Percentiles rank a stretch among this genome's conserved stretches.
phyloP scores from a whole-genome alignment of 345 rosid species.

The Excoecaria cochinchinensis region DNA sequence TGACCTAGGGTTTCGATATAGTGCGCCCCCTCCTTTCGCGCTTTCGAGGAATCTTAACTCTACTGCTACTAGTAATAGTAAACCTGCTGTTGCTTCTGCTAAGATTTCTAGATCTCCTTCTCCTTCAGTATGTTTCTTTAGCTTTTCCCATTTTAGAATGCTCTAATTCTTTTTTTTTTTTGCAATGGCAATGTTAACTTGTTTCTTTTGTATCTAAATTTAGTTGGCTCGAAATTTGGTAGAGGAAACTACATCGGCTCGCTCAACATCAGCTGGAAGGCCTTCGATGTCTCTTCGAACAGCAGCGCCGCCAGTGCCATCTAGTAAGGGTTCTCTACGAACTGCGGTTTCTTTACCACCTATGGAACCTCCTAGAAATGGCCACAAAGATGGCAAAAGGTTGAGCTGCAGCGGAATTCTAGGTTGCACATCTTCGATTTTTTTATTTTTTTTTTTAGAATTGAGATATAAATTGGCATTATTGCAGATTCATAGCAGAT shows the following conservation, averaged over 20 bases:
- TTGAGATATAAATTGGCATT: slow-evolving; percentile 1
- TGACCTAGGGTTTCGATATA: slow-evolving; percentile 80
- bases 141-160: not conserved
- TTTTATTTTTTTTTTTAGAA: not conserved
- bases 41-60: slow-evolving; percentile 48
- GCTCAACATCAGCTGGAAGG: slow-evolving; percentile 63
- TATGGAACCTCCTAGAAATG: slow-evolving; percentile 57
- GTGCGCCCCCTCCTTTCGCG: slow-evolving; percentile 80
- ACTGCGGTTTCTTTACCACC: slow-evolving; percentile 64
- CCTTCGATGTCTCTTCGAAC: slow-evolving; percentile 49
- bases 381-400: slow-evolving; percentile 59
- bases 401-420: slow-evolving; percentile 6
- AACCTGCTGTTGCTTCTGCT: slow-evolving; percentile 37
- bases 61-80: not conserved
- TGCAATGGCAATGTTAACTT: slow-evolving; percentile 12
- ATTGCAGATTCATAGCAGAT: slow-evolving; percentile 31
- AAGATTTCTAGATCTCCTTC: slow-evolving; percentile 85
- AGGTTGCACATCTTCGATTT: not conserved
- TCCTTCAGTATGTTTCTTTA: slow-evolving; percentile 56
- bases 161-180: not conserved
- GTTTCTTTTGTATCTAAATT: slow-evolving; percentile 11
- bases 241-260: slow-evolving; percentile 46
- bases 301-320: slow-evolving; percentile 49
- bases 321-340: slow-evolving; percentile 56
- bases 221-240: slow-evolving; percentile 55